Percentiles rank a stretch among this genome's conserved stretches.
Conservation (phyloP, 176 grass and related monocot species). For the Canna indica region DNA sequence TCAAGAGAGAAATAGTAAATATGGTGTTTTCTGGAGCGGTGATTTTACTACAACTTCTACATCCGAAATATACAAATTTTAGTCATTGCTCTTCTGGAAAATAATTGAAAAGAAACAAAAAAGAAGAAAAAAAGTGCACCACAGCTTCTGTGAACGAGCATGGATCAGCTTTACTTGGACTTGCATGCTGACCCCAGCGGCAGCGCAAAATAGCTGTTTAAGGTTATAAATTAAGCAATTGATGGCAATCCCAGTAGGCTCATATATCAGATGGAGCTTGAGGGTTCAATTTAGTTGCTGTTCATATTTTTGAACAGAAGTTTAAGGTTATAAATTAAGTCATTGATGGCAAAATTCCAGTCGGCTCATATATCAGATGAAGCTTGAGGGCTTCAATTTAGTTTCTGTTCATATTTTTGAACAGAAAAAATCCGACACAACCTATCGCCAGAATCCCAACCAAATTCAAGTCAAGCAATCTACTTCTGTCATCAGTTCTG, state of each 20-base stretch:
- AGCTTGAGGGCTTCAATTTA: not conserved
- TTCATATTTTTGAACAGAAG: slow-evolving; percentile 1
- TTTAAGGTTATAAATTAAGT: not conserved
- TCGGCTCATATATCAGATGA: not conserved
- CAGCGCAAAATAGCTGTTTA: not conserved
- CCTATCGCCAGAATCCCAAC: not conserved
- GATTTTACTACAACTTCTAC: not conserved
- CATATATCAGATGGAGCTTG: not conserved
- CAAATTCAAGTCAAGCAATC: not conserved
- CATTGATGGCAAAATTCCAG: too few relatives aligned
- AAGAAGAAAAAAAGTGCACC: not conserved
- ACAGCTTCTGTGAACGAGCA: not conserved
- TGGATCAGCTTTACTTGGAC: not conserved
- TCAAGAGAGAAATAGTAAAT: too few relatives aligned
- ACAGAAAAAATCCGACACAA: not conserved
- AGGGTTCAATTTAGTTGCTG: not conserved
- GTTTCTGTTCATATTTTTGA: slow-evolving; percentile 8
- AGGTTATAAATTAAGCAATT: not conserved
- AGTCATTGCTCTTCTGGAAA: not conserved
- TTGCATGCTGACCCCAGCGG: not conserved
- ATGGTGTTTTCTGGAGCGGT: too few relatives aligned
- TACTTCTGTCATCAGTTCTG: not conserved
- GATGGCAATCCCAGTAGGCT: not conserved
- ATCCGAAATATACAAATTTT: not conserved
- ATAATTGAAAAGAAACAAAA: not conserved